Evolutionary conservation across 2,329 filamentous ascomycete species (phyloP).

Genomic region (Apiospora pterosperma): DNA sequence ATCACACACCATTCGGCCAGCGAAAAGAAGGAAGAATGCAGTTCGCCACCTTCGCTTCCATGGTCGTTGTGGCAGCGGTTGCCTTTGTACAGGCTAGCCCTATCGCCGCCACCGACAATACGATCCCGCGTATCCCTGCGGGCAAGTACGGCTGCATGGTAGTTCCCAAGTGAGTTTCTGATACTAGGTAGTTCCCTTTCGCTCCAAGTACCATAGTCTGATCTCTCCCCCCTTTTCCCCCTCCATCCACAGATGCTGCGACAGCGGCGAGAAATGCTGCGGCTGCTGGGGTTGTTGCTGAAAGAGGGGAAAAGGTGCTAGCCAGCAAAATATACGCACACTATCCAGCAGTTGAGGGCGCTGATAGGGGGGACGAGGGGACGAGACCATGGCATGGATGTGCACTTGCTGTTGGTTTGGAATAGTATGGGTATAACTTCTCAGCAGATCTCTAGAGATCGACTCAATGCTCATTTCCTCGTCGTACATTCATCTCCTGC

Average conservation of each 20-base stretch:
- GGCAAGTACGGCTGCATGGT: not conserved
- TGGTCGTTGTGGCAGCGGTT: not conserved
- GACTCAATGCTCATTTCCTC: not conserved
- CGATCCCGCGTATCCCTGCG: not conserved
- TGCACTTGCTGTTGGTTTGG: not conserved
- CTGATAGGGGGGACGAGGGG: not conserved
- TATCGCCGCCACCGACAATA: not conserved
- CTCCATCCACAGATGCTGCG: not conserved
- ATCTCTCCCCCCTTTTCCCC: not conserved
- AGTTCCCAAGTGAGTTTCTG: not conserved
- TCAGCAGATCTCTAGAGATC: not conserved
- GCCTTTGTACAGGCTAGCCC: constrained; percentile 5
- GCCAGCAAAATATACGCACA: not conserved
- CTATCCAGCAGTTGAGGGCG: not conserved
- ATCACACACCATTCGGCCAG: not conserved
- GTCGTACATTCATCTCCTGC: not conserved
- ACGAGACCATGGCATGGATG: not conserved
- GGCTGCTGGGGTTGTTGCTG: constrained; percentile 9
- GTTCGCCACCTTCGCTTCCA: not conserved
- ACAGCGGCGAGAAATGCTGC: constrained; percentile 1
- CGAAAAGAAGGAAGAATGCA: not conserved
- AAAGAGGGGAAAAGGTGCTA: not conserved
- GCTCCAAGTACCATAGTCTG: too few relatives aligned
- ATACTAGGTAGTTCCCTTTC: too few relatives aligned
- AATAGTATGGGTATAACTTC: not conserved